A percentile compares a stretch with the other conserved stretches of the same genome.
Evolutionary conservation across 2,329 filamentous ascomycete genomes (phyloP).

Genomic region (Plenodomus biglobosus): DNA sequence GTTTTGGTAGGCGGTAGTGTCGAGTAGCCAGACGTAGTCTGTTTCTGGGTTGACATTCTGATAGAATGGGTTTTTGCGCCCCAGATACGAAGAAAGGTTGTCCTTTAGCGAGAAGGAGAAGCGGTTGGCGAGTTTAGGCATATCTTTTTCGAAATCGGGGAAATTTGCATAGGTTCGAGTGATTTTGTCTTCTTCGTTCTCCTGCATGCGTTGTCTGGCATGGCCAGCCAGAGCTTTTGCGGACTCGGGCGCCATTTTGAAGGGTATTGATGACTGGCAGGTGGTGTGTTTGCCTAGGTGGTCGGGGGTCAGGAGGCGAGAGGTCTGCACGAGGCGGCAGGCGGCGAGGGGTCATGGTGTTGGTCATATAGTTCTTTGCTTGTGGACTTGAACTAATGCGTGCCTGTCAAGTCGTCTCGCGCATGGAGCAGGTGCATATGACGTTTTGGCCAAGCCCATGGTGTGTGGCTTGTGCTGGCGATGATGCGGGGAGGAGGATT

Average conservation of each 20-base stretch:
- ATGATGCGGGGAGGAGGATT: neutral
- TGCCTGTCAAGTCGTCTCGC: slow-evolving; percentile 12
- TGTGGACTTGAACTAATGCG: slow-evolving; percentile 16
- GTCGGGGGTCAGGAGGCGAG: slow-evolving; percentile 36
- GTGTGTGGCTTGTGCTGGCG: slow-evolving; percentile 3
- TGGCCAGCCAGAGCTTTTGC: slow-evolving; percentile 31
- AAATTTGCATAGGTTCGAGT: slow-evolving; percentile 35
- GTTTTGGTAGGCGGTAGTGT: slow-evolving; percentile 78
- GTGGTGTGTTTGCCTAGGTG: slow-evolving; percentile 24
- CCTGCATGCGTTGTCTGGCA: slow-evolving; percentile 32
- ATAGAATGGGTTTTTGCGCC: slow-evolving; percentile 43
- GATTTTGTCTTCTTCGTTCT: slow-evolving; percentile 38
- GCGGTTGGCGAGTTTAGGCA: slow-evolving; percentile 38
- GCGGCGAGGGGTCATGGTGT: slow-evolving; percentile 19
- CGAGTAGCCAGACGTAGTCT: slow-evolving; percentile 83
- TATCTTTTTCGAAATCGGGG: slow-evolving; percentile 40
- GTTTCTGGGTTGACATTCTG: slow-evolving; percentile 57
- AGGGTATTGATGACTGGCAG: slow-evolving; percentile 7
- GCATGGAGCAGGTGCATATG: slow-evolving; percentile 14
- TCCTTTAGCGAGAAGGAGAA: slow-evolving; percentile 44
- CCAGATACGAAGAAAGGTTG: slow-evolving; percentile 45
- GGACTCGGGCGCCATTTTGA: slow-evolving; percentile 34
- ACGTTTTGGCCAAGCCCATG: slow-evolving; percentile 9
- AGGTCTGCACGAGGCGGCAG: slow-evolving; percentile 38
- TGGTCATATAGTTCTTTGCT: slow-evolving; percentile 21